phyloP scores from a whole-genome alignment of 192 early-diverging fungal genomes.

The Coemansia sp. region DNA sequence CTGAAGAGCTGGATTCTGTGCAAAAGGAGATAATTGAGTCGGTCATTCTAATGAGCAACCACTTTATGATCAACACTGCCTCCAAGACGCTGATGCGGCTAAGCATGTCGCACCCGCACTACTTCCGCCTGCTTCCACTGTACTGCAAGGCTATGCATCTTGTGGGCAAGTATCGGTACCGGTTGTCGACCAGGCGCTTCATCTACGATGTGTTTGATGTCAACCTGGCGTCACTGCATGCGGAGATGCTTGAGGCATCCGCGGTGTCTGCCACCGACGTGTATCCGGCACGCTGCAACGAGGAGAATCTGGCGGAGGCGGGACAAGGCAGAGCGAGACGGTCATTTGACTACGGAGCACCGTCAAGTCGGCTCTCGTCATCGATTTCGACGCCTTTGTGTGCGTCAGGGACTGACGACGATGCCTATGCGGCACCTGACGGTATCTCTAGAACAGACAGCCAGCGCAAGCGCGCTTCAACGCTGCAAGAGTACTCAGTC shows the following conservation, averaged over 20 bases:
- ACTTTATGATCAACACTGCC: conserved; percentile 42
- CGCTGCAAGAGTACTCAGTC: conserved; percentile 33
- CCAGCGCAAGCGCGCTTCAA: conserved; percentile 51
- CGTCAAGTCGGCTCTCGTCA: conserved; percentile 30
- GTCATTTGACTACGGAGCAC: conserved; percentile 3
- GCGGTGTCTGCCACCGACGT: not conserved
- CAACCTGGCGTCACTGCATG: conserved; percentile 38
- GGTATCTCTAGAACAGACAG: conserved; percentile 4
- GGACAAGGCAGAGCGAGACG: not conserved
- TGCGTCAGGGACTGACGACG: not conserved
- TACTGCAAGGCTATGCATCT: conserved; percentile 40
- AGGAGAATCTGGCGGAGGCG: not conserved
- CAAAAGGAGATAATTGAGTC: conserved; percentile 51
- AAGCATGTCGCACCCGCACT: conserved; percentile 54
- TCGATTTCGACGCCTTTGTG: conserved; percentile 5
- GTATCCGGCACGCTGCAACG: not conserved
- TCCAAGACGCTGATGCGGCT: conserved; percentile 49
- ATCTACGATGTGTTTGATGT: conserved; percentile 54
- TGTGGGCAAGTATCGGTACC: conserved; percentile 51
- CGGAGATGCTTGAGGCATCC: conserved; percentile 16
- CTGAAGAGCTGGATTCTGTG: conserved; percentile 50
- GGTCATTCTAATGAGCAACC: conserved; percentile 47
- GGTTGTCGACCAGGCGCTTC: conserved; percentile 45
- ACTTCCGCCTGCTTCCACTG: conserved; percentile 44
- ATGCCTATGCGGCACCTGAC: not conserved